These are phyloP conservation scores for Salvia sclarea DNA, from an alignment of 305 asterid species.

Conservation along the genomic window DNA sequence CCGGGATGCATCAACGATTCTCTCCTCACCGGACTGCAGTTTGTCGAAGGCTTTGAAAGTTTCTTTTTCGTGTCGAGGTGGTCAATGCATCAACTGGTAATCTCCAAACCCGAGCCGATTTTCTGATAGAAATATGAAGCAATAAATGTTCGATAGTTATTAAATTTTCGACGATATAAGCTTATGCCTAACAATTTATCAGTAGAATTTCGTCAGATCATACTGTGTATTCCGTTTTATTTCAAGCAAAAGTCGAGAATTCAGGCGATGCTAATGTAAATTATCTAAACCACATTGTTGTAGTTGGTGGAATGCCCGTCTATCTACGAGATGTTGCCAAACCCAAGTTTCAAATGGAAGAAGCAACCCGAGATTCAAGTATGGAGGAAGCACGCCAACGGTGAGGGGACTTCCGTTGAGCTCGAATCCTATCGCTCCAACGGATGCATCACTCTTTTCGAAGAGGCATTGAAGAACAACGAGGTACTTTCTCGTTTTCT, in stretches of 20 bases:
- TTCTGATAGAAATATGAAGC: constrained; percentile 1
- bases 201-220: neutral
- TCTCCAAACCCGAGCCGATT: neutral
- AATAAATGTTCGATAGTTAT: neutral
- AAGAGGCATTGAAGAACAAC: constrained; percentile 69
- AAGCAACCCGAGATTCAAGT: constrained; percentile 78
- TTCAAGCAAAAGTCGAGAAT: neutral
- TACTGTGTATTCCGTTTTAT: neutral
- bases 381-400: constrained; percentile 61
- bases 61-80: constrained; percentile 85
- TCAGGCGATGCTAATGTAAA: neutral
- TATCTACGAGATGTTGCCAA: constrained; percentile 86
- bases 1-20: constrained; percentile 90
- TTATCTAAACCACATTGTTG: too few relatives aligned
- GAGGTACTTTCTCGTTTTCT: constrained; percentile 55
- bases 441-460: constrained; percentile 56
- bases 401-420: constrained; percentile 54
- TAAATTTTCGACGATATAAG: neutral
- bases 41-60: constrained; percentile 88
- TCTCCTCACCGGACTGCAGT: constrained; percentile 84
- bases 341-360: constrained; percentile 77
- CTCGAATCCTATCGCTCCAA: constrained; percentile 58
- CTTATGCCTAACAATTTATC: neutral
- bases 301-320: constrained; percentile 94
- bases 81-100: constrained; percentile 97